These are phyloP conservation scores for Auricularia cornea DNA, from an alignment of 768 basidiomycete species.

Conservation along the genomic window DNA sequence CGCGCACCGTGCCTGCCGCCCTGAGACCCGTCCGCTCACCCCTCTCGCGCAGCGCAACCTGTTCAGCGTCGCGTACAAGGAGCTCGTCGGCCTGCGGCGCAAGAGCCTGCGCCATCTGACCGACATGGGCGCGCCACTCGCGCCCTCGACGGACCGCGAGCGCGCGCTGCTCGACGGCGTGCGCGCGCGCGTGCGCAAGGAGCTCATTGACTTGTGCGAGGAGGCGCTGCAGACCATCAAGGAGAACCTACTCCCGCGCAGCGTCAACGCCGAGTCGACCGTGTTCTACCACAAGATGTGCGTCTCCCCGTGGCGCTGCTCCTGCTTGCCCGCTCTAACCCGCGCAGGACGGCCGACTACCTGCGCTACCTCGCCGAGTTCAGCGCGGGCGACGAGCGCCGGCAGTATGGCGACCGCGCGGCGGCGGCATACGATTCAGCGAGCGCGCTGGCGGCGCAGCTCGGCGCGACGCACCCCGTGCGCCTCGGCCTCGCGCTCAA, in stretches of 20 bases:
- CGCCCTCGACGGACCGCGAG: conserved; percentile 36
- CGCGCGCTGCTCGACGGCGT: conserved; percentile 40
- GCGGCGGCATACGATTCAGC: not conserved
- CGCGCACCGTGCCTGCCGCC: not conserved
- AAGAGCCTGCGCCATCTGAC: conserved; percentile 21
- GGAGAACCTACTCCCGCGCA: conserved; percentile 7
- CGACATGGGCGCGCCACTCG: conserved; percentile 42
- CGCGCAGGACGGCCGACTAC: not conserved
- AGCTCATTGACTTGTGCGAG: conserved; percentile 43
- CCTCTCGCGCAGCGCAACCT: conserved; percentile 33
- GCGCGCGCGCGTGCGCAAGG: conserved; percentile 39
- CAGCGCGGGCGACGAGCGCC: not conserved
- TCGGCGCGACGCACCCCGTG: not conserved
- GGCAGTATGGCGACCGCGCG: not conserved
- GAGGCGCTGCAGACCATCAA: conserved; percentile 36
- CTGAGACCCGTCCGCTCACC: not conserved
- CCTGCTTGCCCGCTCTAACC: not conserved
- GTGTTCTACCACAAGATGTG: not conserved
- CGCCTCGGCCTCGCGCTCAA: not conserved
- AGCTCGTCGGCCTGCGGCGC: not conserved
- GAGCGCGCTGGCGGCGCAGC: not conserved
- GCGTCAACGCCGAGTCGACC: not conserved
- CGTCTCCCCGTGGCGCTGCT: not conserved
- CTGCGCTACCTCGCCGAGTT: conserved; percentile 1
- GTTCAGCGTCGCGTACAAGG: conserved; percentile 36